These are phyloP conservation scores for Nissolia schottii DNA, from an alignment of 306 rosid species.

Conservation along the genomic window DNA sequence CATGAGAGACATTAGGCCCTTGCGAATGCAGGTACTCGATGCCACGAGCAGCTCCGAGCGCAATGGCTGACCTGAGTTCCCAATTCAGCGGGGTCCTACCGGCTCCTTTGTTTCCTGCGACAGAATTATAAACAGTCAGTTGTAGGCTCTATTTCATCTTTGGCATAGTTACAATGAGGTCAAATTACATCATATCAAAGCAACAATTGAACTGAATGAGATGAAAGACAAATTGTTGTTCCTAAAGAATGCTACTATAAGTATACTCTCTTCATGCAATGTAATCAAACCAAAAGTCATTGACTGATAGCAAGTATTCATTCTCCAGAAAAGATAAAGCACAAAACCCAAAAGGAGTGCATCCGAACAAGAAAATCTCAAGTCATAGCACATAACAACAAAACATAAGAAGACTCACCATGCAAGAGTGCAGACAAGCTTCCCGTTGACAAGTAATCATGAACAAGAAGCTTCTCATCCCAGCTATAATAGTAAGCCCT, in stretches of 20 bases:
- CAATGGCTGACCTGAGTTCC: slow-evolving; percentile 58
- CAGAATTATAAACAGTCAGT: not conserved
- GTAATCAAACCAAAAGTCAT: not conserved
- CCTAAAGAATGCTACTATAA: not conserved
- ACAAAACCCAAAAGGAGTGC: not conserved
- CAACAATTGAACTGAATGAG: not conserved
- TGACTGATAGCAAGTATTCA: not conserved
- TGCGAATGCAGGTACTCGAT: slow-evolving; percentile 59
- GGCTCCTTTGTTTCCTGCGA: slow-evolving; percentile 56
- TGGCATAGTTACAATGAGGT: slow-evolving; percentile 1
- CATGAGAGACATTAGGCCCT: slow-evolving; percentile 54
- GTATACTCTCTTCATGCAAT: not conserved
- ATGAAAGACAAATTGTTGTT: not conserved
- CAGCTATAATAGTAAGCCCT: slow-evolving; percentile 63
- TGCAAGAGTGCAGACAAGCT: slow-evolving; percentile 72
- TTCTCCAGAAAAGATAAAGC: not conserved
- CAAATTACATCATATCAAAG: not conserved
- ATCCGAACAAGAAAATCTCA: not conserved
- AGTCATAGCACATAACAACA: not conserved
- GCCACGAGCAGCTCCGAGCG: slow-evolving; percentile 58
- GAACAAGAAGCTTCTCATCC: slow-evolving; percentile 69
- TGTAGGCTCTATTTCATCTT: not conserved
- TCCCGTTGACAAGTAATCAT: slow-evolving; percentile 69
- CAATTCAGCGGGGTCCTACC: slow-evolving; percentile 65
- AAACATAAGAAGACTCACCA: slow-evolving; percentile 32